Conservation (phyloP, 192 early-diverging fungal genomes). For the Umbelopsis sp. region DNA sequence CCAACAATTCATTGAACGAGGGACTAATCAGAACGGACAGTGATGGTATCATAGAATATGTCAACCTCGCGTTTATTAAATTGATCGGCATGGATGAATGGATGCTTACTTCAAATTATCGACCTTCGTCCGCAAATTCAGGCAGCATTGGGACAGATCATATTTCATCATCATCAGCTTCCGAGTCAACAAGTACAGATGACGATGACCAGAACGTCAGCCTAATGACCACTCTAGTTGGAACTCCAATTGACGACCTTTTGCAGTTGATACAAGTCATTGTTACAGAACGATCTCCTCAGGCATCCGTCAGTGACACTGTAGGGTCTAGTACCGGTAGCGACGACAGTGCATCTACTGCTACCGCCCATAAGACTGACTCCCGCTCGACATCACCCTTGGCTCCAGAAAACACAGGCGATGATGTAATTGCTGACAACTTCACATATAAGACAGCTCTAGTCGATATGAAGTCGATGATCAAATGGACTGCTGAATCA, state of each 20-base stretch:
- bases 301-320: neutral
- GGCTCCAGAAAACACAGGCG: neutral
- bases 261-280: conserved; percentile 17
- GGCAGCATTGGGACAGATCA: neutral
- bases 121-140: neutral
- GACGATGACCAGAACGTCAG: conserved; percentile 15
- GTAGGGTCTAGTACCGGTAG: too few species aligned
- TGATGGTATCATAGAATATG: conserved; percentile 21
- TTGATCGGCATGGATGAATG: conserved; percentile 15
- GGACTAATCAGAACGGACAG: conserved; percentile 16
- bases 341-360: neutral
- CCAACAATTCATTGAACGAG: conserved; percentile 21
- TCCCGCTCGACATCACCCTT: neutral
- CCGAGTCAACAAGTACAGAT: neutral
- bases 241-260: conserved; percentile 11
- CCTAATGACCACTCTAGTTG: neutral
- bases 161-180: neutral
- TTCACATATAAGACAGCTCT: neutral
- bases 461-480: conserved; percentile 14
- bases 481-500: neutral
- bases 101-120: neutral
- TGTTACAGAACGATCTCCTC: neutral
- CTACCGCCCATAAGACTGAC: neutral
- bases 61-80: conserved; percentile 21
- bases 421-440: neutral